These are phyloP conservation scores for Coemansia sp. DNA, from an alignment of 192 early-diverging fungal genomes.

Conservation along the genomic window DNA sequence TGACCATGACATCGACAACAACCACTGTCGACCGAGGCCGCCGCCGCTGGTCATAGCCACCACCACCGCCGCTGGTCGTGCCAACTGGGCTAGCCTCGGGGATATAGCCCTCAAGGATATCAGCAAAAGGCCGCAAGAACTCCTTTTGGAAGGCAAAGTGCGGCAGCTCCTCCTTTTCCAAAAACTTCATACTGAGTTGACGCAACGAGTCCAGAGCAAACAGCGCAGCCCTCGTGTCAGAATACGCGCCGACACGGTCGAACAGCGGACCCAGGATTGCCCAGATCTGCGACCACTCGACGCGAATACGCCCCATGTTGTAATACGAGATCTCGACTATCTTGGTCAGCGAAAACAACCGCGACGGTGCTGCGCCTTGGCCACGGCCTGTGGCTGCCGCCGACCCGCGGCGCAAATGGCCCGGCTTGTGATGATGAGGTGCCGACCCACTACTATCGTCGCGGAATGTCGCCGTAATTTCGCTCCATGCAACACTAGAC, in stretches of 20 bases:
- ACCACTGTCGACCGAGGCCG: slow-evolving; percentile 9
- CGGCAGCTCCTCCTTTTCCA: slow-evolving; percentile 93
- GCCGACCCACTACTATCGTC: neutral
- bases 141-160: slow-evolving; percentile 96
- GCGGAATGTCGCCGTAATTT: slow-evolving; percentile 59
- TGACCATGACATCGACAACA: slow-evolving; percentile 50
- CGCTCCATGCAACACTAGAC: slow-evolving; percentile 85
- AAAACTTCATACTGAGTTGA: slow-evolving; percentile 91
- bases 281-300: slow-evolving; percentile 96
- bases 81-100: slow-evolving; percentile 44
- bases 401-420: neutral
- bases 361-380: slow-evolving; percentile 54
- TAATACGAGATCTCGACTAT: slow-evolving; percentile 97
- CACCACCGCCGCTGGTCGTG: neutral
- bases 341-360: slow-evolving; percentile 93
- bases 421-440: neutral
- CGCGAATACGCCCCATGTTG: slow-evolving; percentile 95
- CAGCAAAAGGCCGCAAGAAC: slow-evolving; percentile 88
- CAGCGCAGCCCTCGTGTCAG: slow-evolving; percentile 79
- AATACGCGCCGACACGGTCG: slow-evolving; percentile 84
- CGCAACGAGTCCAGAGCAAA: slow-evolving; percentile 93
- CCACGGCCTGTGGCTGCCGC: slow-evolving; percentile 5
- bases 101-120: slow-evolving; percentile 77
- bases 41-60: neutral
- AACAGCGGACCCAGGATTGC: slow-evolving; percentile 81